phyloP scores from a whole-genome alignment of 345 rosid genomes.

The Zanthoxylum bungeanum region DNA sequence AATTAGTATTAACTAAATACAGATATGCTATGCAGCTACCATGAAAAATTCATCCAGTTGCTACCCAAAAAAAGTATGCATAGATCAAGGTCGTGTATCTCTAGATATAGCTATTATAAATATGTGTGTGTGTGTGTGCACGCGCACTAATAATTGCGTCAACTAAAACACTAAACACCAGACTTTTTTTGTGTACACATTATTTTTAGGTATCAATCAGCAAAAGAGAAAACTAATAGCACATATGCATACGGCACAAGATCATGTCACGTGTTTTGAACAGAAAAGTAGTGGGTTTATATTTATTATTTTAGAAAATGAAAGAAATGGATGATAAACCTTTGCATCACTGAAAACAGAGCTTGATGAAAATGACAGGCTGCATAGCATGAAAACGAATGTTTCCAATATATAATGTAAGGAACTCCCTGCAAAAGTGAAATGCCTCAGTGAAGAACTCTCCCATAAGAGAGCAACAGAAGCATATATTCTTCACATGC shows the following conservation, averaged over 20 bases:
- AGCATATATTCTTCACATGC: neutral
- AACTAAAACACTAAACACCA: neutral
- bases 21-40: neutral
- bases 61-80: neutral
- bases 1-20: neutral
- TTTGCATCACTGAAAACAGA: constrained; percentile 71
- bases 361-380: constrained; percentile 90
- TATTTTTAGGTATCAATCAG: neutral
- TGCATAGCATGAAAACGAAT: constrained; percentile 49
- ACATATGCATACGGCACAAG: neutral
- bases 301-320: neutral
- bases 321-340: constrained; percentile 40
- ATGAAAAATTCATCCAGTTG: constrained; percentile 6
- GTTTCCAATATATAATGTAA: constrained; percentile 82
- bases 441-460: constrained; percentile 6
- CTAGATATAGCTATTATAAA: neutral
- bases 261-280: neutral
- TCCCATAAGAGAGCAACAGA: neutral
- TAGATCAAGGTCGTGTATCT: neutral
- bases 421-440: constrained; percentile 71
- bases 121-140: too few species aligned
- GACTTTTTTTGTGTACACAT: neutral
- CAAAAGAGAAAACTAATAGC: constrained; percentile 2
- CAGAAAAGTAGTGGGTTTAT: neutral
- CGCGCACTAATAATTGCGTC: constrained; percentile 1